A percentile compares a stretch with the other conserved stretches of the same genome.
phyloP scores from a whole-genome alignment of 169 alveolate species.

The Plasmodium coatneyi region DNA sequence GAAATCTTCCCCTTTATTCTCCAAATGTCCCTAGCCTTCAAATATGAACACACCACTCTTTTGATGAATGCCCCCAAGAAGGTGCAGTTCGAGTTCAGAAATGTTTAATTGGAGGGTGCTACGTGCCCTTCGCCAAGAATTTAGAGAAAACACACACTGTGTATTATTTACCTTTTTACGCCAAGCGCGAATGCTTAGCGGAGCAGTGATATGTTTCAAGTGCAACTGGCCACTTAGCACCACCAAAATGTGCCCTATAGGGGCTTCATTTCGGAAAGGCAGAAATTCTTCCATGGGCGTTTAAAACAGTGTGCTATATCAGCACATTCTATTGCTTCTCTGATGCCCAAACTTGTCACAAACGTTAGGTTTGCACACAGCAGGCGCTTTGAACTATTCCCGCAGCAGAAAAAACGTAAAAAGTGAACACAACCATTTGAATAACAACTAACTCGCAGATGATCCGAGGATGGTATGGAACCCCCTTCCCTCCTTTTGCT shows the following conservation, averaged over 20 bases:
- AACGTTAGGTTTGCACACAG: background rate
- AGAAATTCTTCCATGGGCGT: background rate
- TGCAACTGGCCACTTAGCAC: background rate
- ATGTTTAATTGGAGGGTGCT: conserved; percentile 5
- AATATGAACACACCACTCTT: conserved; percentile 67
- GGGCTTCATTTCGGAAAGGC: background rate
- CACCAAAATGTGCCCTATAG: background rate
- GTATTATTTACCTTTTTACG: background rate
- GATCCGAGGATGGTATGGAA: background rate
- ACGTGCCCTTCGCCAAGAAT: background rate
- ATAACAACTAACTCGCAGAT: background rate
- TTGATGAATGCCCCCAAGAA: conserved; percentile 70
- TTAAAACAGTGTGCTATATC: background rate
- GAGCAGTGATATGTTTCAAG: background rate
- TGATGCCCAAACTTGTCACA: background rate
- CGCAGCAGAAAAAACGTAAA: background rate
- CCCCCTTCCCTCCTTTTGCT: background rate
- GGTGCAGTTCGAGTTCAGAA: conserved; percentile 47
- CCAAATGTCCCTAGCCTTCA: conserved; percentile 64
- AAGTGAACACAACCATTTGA: background rate
- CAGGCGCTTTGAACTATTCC: background rate
- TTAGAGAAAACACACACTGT: background rate
- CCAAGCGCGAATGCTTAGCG: background rate
- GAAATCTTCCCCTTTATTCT: conserved; percentile 68
- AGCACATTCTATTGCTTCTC: background rate